A percentile compares a stretch with the other conserved stretches of the same genome.
Conservation (phyloP, 371 early-diverging fungal species). For the Gilbertella persicaria region DNA sequence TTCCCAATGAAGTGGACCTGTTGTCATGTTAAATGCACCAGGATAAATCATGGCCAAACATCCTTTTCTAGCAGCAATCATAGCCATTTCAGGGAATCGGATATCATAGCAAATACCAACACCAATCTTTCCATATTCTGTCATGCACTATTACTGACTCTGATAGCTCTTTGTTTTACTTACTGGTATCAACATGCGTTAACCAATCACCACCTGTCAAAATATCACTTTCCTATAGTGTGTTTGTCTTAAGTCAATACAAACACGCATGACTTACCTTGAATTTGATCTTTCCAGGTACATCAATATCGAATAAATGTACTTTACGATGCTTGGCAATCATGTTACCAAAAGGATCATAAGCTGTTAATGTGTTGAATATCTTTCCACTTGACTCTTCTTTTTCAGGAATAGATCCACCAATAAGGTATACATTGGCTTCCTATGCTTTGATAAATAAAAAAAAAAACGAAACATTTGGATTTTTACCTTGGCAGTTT, state of each 20-base stretch:
- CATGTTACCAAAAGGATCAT: constrained; percentile 72
- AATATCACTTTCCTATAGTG: constrained; percentile 81
- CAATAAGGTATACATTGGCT: constrained; percentile 76
- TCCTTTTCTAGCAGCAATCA: constrained; percentile 87
- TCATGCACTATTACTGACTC: neutral
- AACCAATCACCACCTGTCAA: constrained; percentile 74
- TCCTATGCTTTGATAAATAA: constrained; percentile 52
- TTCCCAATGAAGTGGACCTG: constrained; percentile 96
- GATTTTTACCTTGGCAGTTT: constrained; percentile 71
- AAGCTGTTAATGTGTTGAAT: constrained; percentile 93
- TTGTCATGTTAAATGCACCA: constrained; percentile 95
- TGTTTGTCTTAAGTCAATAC: neutral
- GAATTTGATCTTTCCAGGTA: constrained; percentile 90
- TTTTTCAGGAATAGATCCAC: constrained; percentile 90
- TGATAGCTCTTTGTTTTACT: constrained; percentile 3
- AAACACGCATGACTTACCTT: constrained; percentile 37
- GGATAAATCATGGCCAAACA: constrained; percentile 95
- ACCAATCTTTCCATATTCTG: constrained; percentile 84
- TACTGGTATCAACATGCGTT: constrained; percentile 81
- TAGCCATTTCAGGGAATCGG: constrained; percentile 94
- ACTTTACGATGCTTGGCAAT: constrained; percentile 76
- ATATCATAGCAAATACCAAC: constrained; percentile 97
- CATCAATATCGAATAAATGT: constrained; percentile 96
- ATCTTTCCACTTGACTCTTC: constrained; percentile 58
- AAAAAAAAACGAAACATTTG: neutral